A percentile compares a stretch with the other conserved stretches of the same genome.
Conservation (phyloP, 129 eudicot genomes). For the Glebionis coronaria region DNA sequence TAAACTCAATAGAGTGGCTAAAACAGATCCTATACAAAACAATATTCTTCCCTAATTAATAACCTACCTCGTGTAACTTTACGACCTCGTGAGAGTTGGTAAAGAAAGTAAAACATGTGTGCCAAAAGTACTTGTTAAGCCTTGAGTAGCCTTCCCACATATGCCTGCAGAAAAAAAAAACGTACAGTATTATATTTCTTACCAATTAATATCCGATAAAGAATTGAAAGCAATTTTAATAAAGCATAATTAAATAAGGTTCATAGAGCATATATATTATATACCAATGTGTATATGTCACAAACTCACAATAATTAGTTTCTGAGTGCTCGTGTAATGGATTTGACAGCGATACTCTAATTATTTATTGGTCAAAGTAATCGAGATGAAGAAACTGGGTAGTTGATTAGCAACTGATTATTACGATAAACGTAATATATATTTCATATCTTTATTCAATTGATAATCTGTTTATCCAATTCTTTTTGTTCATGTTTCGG, state of each 20-base stretch:
- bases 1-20: constrained; percentile 8
- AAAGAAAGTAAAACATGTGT: constrained; percentile 1
- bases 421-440: not conserved
- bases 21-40: constrained; percentile 21
- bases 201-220: not conserved
- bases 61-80: constrained; percentile 14
- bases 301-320: too few species aligned
- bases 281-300: too few species aligned
- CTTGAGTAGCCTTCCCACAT: constrained; percentile 66
- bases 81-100: constrained; percentile 3
- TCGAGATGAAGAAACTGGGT: not conserved
- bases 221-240: not conserved
- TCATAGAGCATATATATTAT: too few species aligned
- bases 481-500: too few species aligned
- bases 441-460: not conserved
- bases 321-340: too few species aligned
- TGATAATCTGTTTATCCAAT: not conserved
- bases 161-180: constrained; percentile 60
- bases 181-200: not conserved
- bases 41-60: not conserved
- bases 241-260: not conserved
- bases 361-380: not conserved
- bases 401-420: not conserved
- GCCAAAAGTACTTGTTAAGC: constrained; percentile 28
- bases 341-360: not conserved